phyloP scores from a whole-genome alignment of 129 eudicot genomes.

The Ambrosia trifida region DNA sequence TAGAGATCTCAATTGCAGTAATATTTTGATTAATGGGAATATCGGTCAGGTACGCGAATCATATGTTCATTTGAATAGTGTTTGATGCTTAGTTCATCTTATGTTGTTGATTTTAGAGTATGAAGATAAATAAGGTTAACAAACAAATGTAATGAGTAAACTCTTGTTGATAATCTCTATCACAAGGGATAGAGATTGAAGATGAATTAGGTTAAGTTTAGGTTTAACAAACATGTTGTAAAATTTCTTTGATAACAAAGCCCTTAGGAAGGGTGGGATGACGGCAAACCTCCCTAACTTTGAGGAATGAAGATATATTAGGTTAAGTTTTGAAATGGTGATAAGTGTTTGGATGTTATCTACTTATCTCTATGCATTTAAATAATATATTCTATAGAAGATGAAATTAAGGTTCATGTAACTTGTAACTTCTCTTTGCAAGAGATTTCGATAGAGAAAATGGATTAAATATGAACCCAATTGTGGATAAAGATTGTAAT shows the following conservation, averaged over 20 bases:
- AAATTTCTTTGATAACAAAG: too few relatives aligned
- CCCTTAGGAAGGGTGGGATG: too few relatives aligned
- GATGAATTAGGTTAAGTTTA: too few relatives aligned
- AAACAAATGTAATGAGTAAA: too few relatives aligned
- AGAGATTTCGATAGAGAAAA: background rate
- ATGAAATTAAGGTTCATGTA: background rate
- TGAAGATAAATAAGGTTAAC: background rate
- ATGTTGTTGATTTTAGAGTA: background rate
- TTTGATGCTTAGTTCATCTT: background rate
- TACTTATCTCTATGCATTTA: background rate
- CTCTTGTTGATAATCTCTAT: too few relatives aligned
- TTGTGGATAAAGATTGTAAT: background rate
- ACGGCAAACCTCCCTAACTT: too few relatives aligned
- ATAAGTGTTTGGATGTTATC: background rate
- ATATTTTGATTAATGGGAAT: conserved; percentile 60
- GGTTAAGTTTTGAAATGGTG: background rate
- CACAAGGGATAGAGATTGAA: too few relatives aligned
- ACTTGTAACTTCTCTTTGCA: background rate
- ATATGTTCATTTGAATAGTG: background rate
- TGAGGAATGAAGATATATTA: too few relatives aligned
- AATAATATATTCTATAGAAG: background rate
- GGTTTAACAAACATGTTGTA: too few relatives aligned
- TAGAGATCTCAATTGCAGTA: conserved; percentile 65
- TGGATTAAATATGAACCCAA: background rate
- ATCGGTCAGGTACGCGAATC: conserved; percentile 45